Percentiles rank a stretch among this genome's conserved stretches.
These are phyloP conservation scores for Leccinum truebloodii DNA, from an alignment of 768 basidiomycete species.

Conservation along the genomic window DNA sequence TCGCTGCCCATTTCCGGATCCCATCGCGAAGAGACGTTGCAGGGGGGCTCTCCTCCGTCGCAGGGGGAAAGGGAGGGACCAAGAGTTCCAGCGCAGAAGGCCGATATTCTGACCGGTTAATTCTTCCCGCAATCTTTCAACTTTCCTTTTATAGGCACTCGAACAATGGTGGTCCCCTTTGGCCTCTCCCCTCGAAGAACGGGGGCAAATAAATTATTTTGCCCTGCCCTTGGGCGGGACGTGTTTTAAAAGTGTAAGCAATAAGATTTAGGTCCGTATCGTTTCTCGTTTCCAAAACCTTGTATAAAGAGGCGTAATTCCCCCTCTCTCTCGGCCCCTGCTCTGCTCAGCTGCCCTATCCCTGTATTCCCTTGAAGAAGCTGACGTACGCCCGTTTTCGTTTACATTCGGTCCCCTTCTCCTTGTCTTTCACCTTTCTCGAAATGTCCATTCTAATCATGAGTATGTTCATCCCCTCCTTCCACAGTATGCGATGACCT, in stretches of 20 bases:
- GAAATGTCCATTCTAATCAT: constrained; percentile 28
- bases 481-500: constrained; percentile 36
- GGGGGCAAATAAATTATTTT: not conserved
- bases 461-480: constrained; percentile 31
- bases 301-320: constrained; percentile 32
- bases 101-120: constrained; percentile 32
- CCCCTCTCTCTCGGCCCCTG: constrained; percentile 32
- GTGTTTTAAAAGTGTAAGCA: constrained; percentile 29
- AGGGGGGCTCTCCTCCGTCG: constrained; percentile 20
- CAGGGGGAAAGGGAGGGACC: constrained; percentile 20
- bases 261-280: constrained; percentile 28
- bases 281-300: constrained; percentile 28
- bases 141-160: constrained; percentile 32
- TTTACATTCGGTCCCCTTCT: constrained; percentile 27
- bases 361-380: constrained; percentile 23
- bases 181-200: constrained; percentile 19
- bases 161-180: constrained; percentile 33
- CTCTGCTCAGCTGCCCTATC: constrained; percentile 28
- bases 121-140: constrained; percentile 31
- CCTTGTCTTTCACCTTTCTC: not conserved
- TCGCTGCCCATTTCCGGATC: constrained; percentile 34
- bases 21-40: constrained; percentile 26
- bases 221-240: constrained; percentile 25
- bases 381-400: constrained; percentile 40
- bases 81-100: constrained; percentile 38